phyloP scores from a whole-genome alignment of 1,284 basidiomycete species.

The Ceraceosorus bombacis region DNA sequence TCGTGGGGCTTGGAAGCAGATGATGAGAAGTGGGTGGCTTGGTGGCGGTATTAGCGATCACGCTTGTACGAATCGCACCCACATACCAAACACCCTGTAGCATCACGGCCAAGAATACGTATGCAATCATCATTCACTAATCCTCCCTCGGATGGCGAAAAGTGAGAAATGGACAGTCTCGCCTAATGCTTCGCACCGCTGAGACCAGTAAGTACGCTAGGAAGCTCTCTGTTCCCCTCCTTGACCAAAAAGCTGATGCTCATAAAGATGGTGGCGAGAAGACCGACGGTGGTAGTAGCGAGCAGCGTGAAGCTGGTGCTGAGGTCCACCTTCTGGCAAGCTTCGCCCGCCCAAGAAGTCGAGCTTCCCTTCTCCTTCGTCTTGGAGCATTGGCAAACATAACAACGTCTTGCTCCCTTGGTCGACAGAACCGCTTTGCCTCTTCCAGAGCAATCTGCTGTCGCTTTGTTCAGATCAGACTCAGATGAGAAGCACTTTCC shows the following conservation, averaged over 20 bases:
- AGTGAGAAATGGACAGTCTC: no score
- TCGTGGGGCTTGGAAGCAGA: no score
- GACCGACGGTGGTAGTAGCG: slow-evolving; percentile 21
- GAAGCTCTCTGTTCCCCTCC: slow-evolving; percentile 30
- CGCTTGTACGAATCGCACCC: no score
- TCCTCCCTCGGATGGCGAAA: no score
- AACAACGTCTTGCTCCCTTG: slow-evolving; percentile 35
- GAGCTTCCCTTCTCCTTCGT: slow-evolving; percentile 24
- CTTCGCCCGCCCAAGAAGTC: slow-evolving; percentile 33
- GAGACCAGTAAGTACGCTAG: slow-evolving; percentile 36
- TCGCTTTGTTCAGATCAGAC: slow-evolving; percentile 27
- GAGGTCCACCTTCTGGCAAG: slow-evolving; percentile 43
- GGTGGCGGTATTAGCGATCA: no score
- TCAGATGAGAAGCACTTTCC: slow-evolving; percentile 28
- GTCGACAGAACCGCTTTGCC: slow-evolving; percentile 28
- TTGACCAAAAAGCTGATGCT: slow-evolving; percentile 10
- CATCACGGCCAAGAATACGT: no score
- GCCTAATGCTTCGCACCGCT: slow-evolving; percentile 10
- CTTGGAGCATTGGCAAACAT: slow-evolving; percentile 31
- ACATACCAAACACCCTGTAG: no score
- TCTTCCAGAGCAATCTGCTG: slow-evolving; percentile 31
- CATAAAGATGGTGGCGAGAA: slow-evolving; percentile 7
- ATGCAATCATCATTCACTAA: no score
- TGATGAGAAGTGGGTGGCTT: no score
- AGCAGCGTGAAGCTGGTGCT: slow-evolving; percentile 33